phyloP scores from a whole-genome alignment of 164 flowering plant species.

The Amborella trichopoda region DNA sequence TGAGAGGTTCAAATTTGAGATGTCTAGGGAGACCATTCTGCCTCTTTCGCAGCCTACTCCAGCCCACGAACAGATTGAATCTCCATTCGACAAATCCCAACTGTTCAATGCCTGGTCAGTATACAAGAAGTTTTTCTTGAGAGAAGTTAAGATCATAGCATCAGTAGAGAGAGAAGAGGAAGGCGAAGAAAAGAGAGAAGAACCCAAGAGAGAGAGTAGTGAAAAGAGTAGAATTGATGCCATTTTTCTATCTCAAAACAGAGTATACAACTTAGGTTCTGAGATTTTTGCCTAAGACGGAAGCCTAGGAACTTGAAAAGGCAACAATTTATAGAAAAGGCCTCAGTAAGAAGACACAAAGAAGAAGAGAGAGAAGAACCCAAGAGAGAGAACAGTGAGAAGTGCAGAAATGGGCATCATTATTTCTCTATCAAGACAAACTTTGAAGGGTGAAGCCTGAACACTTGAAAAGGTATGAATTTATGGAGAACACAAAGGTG shows the following conservation, averaged over 20 bases:
- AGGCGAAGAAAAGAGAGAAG: constrained; percentile 3
- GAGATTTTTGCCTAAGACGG: constrained; percentile 18
- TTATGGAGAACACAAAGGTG: too few species aligned
- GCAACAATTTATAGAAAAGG: constrained; percentile 17
- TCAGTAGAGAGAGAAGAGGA: constrained; percentile 17
- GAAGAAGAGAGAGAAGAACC: constrained; percentile 39
- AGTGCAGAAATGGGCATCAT: too few species aligned
- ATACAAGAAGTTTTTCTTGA: constrained; percentile 44
- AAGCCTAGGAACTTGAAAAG: constrained; percentile 18
- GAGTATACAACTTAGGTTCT: constrained; percentile 15
- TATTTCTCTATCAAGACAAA: too few species aligned
- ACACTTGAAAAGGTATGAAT: too few species aligned
- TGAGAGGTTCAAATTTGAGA: constrained; percentile 45
- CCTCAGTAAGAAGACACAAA: too few species aligned
- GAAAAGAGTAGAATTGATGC: constrained; percentile 22
- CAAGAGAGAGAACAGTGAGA: too few species aligned
- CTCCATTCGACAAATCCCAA: constrained; percentile 46
- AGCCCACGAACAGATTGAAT: constrained; percentile 66
- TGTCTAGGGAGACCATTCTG: constrained; percentile 47
- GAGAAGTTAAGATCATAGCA: constrained; percentile 36
- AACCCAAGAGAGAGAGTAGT: constrained; percentile 31
- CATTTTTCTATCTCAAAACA: too few species aligned
- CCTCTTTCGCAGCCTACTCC: constrained; percentile 47
- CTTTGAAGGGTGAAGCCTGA: too few species aligned
- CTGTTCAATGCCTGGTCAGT: constrained; percentile 20